Percentiles rank a stretch among this genome's conserved stretches.
Evolutionary conservation across 768 basidiomycete species (phyloP).

Genomic region (Cantharellus anzutake): DNA sequence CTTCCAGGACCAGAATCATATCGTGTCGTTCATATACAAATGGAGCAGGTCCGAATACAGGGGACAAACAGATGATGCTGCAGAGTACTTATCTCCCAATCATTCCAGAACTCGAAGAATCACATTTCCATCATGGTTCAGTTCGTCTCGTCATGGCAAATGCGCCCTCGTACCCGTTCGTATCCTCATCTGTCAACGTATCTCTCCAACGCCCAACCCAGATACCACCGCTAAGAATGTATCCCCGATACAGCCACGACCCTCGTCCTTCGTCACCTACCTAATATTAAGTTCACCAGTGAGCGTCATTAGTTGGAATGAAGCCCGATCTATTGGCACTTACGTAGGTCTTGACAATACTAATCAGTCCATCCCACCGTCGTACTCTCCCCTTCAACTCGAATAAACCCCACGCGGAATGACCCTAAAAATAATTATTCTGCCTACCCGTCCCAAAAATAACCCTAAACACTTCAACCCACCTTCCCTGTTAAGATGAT

Average conservation of each 20-base stretch:
- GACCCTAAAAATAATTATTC: slow-evolving; percentile 30
- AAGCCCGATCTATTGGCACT: slow-evolving; percentile 10
- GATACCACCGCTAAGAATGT: slow-evolving; percentile 48
- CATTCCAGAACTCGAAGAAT: no score
- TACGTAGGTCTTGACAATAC: slow-evolving; percentile 73
- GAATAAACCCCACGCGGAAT: slow-evolving; percentile 86
- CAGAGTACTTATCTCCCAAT: no score
- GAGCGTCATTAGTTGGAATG: not conserved
- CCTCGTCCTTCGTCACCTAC: slow-evolving; percentile 25
- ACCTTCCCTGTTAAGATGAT: slow-evolving; percentile 15
- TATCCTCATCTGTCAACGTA: slow-evolving; percentile 41
- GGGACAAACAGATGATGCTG: no score
- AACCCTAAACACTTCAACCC: slow-evolving; percentile 13
- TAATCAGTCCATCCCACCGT: slow-evolving; percentile 63
- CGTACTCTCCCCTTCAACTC: slow-evolving; percentile 61
- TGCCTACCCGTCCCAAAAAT: slow-evolving; percentile 3
- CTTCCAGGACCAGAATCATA: no score
- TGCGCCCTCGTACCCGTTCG: slow-evolving; percentile 69
- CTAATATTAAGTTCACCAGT: slow-evolving; percentile 21
- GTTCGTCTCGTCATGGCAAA: slow-evolving; percentile 20
- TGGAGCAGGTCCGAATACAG: no score
- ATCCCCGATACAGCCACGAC: slow-evolving; percentile 73
- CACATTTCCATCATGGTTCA: not conserved
- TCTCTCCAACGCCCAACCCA: slow-evolving; percentile 80
- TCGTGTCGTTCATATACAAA: no score